These are phyloP conservation scores for Anisogramma anomala DNA, from an alignment of 2,329 filamentous ascomycete genomes.

Conservation along the genomic window DNA sequence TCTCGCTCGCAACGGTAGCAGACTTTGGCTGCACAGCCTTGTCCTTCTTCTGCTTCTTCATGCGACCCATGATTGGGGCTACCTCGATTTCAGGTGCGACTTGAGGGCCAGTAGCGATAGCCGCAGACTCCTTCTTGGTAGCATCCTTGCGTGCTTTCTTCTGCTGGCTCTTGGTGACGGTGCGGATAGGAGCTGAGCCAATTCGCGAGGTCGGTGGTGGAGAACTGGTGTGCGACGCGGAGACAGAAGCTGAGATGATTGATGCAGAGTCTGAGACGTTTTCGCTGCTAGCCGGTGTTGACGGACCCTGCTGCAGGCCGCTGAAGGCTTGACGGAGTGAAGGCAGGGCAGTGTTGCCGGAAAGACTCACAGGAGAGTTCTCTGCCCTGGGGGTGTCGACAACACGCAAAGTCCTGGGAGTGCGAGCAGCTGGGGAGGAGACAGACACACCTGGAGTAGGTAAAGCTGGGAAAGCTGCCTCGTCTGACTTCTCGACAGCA, in stretches of 20 bases:
- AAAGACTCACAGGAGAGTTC: constrained; percentile 27
- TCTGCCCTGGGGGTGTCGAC: constrained; percentile 56
- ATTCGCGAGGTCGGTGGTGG: constrained; percentile 51
- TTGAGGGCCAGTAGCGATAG: constrained; percentile 36
- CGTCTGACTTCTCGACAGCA: constrained; percentile 24
- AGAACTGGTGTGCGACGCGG: constrained; percentile 56
- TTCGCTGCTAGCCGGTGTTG: constrained; percentile 58
- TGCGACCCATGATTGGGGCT: constrained; percentile 65
- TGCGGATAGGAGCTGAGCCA: constrained; percentile 56
- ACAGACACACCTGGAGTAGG: constrained; percentile 37
- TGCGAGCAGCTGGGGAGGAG: constrained; percentile 41
- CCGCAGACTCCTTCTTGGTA: constrained; percentile 49
- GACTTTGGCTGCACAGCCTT: constrained; percentile 28
- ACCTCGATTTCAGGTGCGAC: constrained; percentile 44
- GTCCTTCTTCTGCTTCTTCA: constrained; percentile 79
- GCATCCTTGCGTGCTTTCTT: constrained; percentile 64
- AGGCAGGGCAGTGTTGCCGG: constrained; percentile 23
- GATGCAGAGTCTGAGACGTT: constrained; percentile 67
- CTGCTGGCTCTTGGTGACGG: constrained; percentile 66
- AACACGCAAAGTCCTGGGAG: constrained; percentile 57
- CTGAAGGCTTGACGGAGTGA: constrained; percentile 34
- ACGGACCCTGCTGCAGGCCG: constrained; percentile 44
- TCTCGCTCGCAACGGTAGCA: constrained; percentile 4
- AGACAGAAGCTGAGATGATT: constrained; percentile 59
- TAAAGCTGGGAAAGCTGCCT: constrained; percentile 39